A percentile compares a stretch with the other conserved stretches of the same genome.
phyloP scores from a whole-genome alignment of 2,329 filamentous ascomycete species.

The Calonectria ilicicola region DNA sequence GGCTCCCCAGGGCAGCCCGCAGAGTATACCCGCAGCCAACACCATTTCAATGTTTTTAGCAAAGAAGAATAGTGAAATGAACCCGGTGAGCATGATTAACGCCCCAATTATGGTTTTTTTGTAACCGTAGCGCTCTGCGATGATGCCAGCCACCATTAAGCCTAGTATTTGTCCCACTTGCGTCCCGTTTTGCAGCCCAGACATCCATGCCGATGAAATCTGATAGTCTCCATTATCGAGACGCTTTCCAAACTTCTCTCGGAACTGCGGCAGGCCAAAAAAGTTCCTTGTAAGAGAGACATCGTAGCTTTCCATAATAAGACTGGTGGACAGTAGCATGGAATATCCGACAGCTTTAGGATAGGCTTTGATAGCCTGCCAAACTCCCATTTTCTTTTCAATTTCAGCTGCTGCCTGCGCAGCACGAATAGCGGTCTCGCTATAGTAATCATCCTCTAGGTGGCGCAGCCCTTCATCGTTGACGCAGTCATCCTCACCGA shows the following conservation, averaged over 20 bases:
- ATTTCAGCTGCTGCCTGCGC: not conserved
- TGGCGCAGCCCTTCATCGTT: not conserved
- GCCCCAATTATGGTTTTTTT: slow-evolving; percentile 53
- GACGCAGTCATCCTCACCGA: not conserved
- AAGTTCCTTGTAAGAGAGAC: slow-evolving; percentile 36
- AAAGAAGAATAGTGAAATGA: slow-evolving; percentile 58
- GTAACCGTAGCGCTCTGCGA: slow-evolving; percentile 55
- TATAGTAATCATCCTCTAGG: too few relatives aligned
- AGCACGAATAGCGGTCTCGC: not conserved
- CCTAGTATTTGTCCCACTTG: slow-evolving; percentile 60
- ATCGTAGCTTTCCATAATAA: slow-evolving; percentile 25
- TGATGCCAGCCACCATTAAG: slow-evolving; percentile 54
- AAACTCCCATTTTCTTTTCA: not conserved
- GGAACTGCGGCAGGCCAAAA: slow-evolving; percentile 46
- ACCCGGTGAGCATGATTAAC: slow-evolving; percentile 46
- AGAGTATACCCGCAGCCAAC: slow-evolving; percentile 53
- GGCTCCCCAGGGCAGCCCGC: slow-evolving; percentile 49
- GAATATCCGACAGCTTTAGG: slow-evolving; percentile 6
- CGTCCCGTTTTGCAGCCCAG: slow-evolving; percentile 55
- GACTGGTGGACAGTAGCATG: not conserved
- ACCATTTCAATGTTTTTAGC: slow-evolving; percentile 50
- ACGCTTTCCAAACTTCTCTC: slow-evolving; percentile 43
- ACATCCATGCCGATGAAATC: slow-evolving; percentile 60
- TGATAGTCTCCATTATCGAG: slow-evolving; percentile 44
- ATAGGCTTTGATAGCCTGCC: not conserved